Conservation (phyloP, 345 rosid genomes). For the Salix koriyanagi region DNA sequence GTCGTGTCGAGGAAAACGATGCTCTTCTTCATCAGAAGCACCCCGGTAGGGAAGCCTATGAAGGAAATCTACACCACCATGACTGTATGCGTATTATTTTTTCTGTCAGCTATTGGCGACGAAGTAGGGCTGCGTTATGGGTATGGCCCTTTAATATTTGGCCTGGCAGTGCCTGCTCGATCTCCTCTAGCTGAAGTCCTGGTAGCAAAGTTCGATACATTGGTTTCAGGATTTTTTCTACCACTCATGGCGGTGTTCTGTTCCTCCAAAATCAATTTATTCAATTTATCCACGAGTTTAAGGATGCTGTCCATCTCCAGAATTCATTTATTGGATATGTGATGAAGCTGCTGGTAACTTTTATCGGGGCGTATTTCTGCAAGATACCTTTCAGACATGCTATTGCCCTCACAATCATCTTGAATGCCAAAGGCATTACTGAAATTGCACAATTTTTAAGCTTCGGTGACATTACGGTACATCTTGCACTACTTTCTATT, state of each 20-base stretch:
- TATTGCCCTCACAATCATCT: slow-evolving; percentile 14
- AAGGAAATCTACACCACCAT: slow-evolving; percentile 9
- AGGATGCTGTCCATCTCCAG: not conserved
- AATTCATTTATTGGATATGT: not conserved
- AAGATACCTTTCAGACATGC: slow-evolving; percentile 14
- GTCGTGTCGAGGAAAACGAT: slow-evolving; percentile 4
- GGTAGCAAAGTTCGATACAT: slow-evolving; percentile 21
- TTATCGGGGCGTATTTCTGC: not conserved
- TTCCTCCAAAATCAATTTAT: slow-evolving; percentile 16
- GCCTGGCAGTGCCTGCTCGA: slow-evolving; percentile 32
- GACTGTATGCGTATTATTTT: not conserved
- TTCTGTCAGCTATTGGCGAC: slow-evolving; percentile 22
- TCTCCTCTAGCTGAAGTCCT: slow-evolving; percentile 31
- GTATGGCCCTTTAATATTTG: slow-evolving; percentile 26
- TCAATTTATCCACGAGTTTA: not conserved
- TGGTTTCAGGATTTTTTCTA: slow-evolving; percentile 21
- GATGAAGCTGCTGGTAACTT: slow-evolving; percentile 2
- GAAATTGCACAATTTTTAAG: slow-evolving; percentile 25
- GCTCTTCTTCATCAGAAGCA: slow-evolving; percentile 20
- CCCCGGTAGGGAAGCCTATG: slow-evolving; percentile 25
- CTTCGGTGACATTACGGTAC: slow-evolving; percentile 9
- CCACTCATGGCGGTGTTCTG: slow-evolving; percentile 18
- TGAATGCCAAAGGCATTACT: slow-evolving; percentile 21
- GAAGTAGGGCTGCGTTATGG: slow-evolving; percentile 16
- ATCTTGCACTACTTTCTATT: not conserved